A percentile compares a stretch with the other conserved stretches of the same genome.
phyloP scores from a whole-genome alignment of 805 yeast species.

The Clavispora fructus region DNA sequence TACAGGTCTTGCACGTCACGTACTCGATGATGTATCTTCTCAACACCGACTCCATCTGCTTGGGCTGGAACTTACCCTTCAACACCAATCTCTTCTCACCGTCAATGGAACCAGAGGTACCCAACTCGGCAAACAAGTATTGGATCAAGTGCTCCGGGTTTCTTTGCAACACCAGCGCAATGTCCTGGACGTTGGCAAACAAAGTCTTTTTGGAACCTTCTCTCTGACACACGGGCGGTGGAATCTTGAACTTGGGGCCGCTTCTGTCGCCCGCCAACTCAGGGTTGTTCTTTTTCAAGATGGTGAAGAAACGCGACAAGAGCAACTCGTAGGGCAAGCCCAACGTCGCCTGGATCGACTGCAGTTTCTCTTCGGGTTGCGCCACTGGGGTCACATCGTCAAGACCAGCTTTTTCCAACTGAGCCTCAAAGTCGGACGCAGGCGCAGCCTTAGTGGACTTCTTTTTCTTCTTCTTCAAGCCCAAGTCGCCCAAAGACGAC shows the following conservation, averaged over 20 bases:
- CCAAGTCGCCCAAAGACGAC: conserved; percentile 35
- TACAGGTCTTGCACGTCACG: conserved; percentile 98
- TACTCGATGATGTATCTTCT: conserved; percentile 96
- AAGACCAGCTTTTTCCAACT: conserved; percentile 86
- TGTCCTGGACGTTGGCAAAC: conserved; percentile 93
- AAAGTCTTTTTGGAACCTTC: conserved; percentile 96
- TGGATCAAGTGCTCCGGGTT: conserved; percentile 96
- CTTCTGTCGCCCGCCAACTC: conserved; percentile 96
- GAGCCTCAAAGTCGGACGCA: conserved; percentile 80
- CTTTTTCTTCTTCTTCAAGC: conserved; percentile 73
- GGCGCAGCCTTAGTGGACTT: conserved; percentile 51
- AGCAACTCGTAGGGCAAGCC: conserved; percentile 74
- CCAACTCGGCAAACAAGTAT: conserved; percentile 95
- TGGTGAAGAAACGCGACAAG: conserved; percentile 77
- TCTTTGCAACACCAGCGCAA: conserved; percentile 90
- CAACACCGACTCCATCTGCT: conserved; percentile 92
- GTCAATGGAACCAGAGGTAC: conserved; percentile 98
- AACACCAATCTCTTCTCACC: conserved; percentile 95
- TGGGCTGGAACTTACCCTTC: conserved; percentile 97
- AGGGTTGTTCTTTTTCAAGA: conserved; percentile 90
- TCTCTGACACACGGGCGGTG: conserved; percentile 95
- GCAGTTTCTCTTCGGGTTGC: conserved; percentile 18
- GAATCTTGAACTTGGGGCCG: conserved; percentile 89
- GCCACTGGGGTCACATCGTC: conserved; percentile 37
- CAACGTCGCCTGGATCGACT: conserved; percentile 30